Base-by-base conservation (phyloP, 208 protist species). In the Crithidia thermophila region DNA sequence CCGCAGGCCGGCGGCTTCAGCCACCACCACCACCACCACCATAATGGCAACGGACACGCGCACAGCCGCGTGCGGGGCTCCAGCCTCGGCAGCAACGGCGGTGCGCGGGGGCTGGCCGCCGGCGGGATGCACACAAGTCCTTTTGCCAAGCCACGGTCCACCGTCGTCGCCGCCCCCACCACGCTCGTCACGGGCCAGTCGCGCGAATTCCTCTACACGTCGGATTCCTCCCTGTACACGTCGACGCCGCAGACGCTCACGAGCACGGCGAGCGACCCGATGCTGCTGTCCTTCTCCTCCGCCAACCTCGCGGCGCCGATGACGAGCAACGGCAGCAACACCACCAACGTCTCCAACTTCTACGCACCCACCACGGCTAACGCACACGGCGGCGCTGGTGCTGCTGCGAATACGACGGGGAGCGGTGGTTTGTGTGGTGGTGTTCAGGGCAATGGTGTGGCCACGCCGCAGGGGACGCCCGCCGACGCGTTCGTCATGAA, bases 281-380 rank as follows among this genome's bases (percentile, higher is more conserved):
- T 53, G 46, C 20, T 55, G 30, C 30, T 52, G 4, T 59, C 37
- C 28, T 57, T 65, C 56, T 65, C 66, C 30, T 42, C 67, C 0
- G 58, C 55, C 9, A 65, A 73, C 40, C 56, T 73, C n/a, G 52
- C 58, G 3, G 67, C 58, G 8, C 67, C 67, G 14, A 59, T 60
- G 58, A 56, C 30, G 37, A 52, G 37, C 39, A 51, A 34, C 25
- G 57, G 57, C 36, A 65, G 40, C 67, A 59, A 53, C 33, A 31
- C 18, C 45, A 64, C 28, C 28, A 64, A n/a, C 58, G 21, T 36
- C 9, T 62, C 43, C 11, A 43, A 51, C 45, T 3, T 25, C 13
- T 46, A 13, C 18, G 43, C 13, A 0, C 27, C 53, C 31, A 51
- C 36, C 43, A 10, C 42, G 3, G 23, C 10, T 31, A 25, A 31